Evolutionary conservation across 495 filamentous ascomycete genomes (phyloP).

Genomic region (Penicillium bialowiezense): DNA sequence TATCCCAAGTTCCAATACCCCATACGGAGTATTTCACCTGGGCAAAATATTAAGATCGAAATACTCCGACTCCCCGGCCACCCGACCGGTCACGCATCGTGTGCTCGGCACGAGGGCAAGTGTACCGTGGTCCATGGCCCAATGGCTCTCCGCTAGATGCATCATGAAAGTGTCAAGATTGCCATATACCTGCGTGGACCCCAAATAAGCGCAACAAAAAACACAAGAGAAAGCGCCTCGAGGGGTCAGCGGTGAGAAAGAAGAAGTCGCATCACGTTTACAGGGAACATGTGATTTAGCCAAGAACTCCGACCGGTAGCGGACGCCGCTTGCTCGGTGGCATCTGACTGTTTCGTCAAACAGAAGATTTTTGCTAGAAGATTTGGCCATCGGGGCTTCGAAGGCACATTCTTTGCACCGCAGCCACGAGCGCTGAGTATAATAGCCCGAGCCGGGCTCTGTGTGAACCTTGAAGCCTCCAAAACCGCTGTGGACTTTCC

Average conservation of each 20-base stretch:
- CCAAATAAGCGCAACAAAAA: conserved; percentile 41
- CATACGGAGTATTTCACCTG: too few species aligned
- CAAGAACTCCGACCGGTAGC: conserved; percentile 49
- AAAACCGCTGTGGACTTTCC: conserved; percentile 40
- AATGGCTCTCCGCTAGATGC: conserved; percentile 35
- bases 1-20: too few species aligned
- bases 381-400: conserved; percentile 28
- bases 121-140: conserved; percentile 6
- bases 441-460: conserved; percentile 34
- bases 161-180: conserved; percentile 41
- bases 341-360: conserved; percentile 31
- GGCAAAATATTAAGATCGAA: conserved; percentile 41
- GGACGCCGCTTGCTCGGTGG: conserved; percentile 31
- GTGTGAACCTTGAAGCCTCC: conserved; percentile 32
- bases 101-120: conserved; percentile 23
- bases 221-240: conserved; percentile 41
- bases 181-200: conserved; percentile 31
- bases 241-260: conserved; percentile 7
- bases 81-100: conserved; percentile 30
- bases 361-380: background rate
- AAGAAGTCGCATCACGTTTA: conserved; percentile 13
- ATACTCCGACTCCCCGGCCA: conserved; percentile 29
- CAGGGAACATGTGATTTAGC: conserved; percentile 45
- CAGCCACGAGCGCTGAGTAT: conserved; percentile 31
- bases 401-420: conserved; percentile 45